phyloP scores from a whole-genome alignment of 805 yeast species.

The Candida schatavii region DNA sequence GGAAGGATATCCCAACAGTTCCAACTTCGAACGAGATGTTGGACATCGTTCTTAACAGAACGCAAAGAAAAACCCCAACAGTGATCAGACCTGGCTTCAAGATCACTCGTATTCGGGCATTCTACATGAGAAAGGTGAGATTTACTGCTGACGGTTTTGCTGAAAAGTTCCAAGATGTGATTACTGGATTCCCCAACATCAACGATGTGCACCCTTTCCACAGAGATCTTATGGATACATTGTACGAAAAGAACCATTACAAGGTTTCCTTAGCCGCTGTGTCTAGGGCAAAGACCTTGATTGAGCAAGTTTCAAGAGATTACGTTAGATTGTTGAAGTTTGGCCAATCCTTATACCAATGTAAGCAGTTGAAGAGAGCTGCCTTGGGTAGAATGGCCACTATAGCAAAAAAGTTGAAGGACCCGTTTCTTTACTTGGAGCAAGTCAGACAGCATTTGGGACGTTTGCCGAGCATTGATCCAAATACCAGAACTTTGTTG shows the following conservation, averaged over 20 bases:
- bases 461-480: slow-evolving; percentile 96
- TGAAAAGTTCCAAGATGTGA: slow-evolving; percentile 84
- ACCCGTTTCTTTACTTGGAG: slow-evolving; percentile 88
- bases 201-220: slow-evolving; percentile 98
- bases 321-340: slow-evolving; percentile 90
- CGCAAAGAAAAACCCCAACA: slow-evolving; percentile 99
- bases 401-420: slow-evolving; percentile 90
- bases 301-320: slow-evolving; percentile 96
- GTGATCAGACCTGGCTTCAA: slow-evolving; percentile 95
- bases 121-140: slow-evolving; percentile 97
- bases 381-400: slow-evolving; percentile 99
- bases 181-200: slow-evolving; percentile 90
- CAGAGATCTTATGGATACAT: slow-evolving; percentile 95
- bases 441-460: slow-evolving; percentile 99
- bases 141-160: slow-evolving; percentile 94
- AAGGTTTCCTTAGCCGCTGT: slow-evolving; percentile 94
- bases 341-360: slow-evolving; percentile 97
- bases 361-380: slow-evolving; percentile 97
- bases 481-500: slow-evolving; percentile 94
- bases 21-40: slow-evolving; percentile 88
- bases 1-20: slow-evolving; percentile 98
- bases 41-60: slow-evolving; percentile 94
- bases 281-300: slow-evolving; percentile 87
- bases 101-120: slow-evolving; percentile 93
- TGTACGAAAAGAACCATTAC: slow-evolving; percentile 97